Base-by-base conservation (phyloP, 2,329 filamentous ascomycete species). In the Phyllosticta citriasiana region DNA sequence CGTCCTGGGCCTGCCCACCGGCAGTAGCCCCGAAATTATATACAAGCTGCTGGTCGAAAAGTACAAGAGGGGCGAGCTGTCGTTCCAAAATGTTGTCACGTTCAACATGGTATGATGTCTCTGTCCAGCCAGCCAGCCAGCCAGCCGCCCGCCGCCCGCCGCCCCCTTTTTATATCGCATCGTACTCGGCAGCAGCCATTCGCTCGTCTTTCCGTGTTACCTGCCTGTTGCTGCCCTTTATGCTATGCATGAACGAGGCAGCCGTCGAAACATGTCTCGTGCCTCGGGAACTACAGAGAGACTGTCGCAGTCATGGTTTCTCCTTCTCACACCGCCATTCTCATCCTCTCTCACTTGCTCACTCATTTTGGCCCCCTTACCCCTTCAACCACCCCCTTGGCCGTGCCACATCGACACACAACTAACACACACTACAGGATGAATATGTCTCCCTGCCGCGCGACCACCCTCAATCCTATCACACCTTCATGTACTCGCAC, bases 401-500 rank as follows among this genome's bases (percentile, higher is more conserved):
- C 30, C 30, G 6, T 33, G 7, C 30, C 2, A 22, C 2, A 22
- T 22, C 19, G 19, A 22, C 1, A 22, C 19, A 22, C 19, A 33
- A 40, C 33, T 40, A 40, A 40, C 33, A 12, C 33, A 12, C 33
- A 8, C 4, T 10, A 4, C 33, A 88, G 85, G 90, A 95, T 76
- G 90, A 95, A 77, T 95, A 95, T 70, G 88, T 94, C 66, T 88
- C 88, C 62, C 83, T 95, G 64, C 87, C 89, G 35, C 85, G 88
- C 69, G 88, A 92, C 68, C 89, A 95, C 72, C 86, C 89, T 12
- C 86, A 94, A 73, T 91, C 87, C 69, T 95, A 95, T 76, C 90
- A 95, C 78, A 89, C 86, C 66, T 95, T 94, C 79, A 94, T 95
- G 90, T 95, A 91, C 83, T 89, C 88, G 76, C 82, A 94, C 77